A percentile compares a stretch with the other conserved stretches of the same genome.
These are phyloP conservation scores for Fraxinus platypoda DNA, from an alignment of 305 asterid species.

Conservation along the genomic window DNA sequence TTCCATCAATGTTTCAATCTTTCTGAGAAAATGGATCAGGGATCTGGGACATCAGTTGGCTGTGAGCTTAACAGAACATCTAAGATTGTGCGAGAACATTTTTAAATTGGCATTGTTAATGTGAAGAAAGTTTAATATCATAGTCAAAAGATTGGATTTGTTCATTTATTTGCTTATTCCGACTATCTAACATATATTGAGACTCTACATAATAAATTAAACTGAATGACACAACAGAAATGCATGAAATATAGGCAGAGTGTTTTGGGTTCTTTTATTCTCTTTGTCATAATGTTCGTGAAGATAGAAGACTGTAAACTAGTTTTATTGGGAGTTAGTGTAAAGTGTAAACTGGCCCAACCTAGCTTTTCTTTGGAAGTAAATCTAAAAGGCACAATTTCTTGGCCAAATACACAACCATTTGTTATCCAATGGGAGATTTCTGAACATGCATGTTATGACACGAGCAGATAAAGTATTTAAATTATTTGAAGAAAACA, in stretches of 20 bases:
- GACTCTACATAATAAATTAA: background rate
- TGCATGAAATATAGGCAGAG: background rate
- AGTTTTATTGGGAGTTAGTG: background rate
- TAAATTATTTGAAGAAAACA: background rate
- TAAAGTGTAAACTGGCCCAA: background rate
- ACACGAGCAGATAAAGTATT: background rate
- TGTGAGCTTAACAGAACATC: background rate
- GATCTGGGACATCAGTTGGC: background rate
- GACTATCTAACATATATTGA: background rate
- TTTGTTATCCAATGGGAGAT: background rate
- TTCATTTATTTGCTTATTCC: background rate
- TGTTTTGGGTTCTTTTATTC: background rate
- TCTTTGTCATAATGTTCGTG: background rate
- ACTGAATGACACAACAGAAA: background rate
- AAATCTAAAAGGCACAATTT: background rate
- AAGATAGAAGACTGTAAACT: conserved; percentile 1
- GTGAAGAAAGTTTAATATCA: background rate
- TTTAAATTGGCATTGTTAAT: background rate
- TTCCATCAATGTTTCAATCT: background rate
- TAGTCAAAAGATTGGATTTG: background rate
- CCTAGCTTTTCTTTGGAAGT: background rate
- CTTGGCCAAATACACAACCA: background rate
- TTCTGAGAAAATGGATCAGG: background rate
- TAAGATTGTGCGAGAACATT: background rate
- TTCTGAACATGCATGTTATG: background rate